A percentile compares a stretch with the other conserved stretches of the same genome.
These are phyloP conservation scores for Psidium guajava DNA, from an alignment of 345 rosid species.

Conservation along the genomic window DNA sequence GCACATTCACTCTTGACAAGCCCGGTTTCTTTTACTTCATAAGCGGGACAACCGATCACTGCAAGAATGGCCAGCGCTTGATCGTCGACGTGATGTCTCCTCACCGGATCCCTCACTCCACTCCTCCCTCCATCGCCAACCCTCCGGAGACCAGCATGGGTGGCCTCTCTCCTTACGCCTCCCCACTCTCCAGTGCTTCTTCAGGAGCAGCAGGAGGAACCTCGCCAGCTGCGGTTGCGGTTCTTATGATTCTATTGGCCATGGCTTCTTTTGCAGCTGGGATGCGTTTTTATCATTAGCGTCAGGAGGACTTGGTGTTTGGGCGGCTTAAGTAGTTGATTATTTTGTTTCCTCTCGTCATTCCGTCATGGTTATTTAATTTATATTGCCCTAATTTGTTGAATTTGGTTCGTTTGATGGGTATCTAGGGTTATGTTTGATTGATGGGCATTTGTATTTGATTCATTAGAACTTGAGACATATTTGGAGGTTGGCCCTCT, in stretches of 20 bases:
- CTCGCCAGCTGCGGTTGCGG: background rate
- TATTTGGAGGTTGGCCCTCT: background rate
- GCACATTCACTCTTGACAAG: slow-evolving; percentile 40
- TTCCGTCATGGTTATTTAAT: background rate
- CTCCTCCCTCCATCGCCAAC: slow-evolving; percentile 18
- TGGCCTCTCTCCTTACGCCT: slow-evolving; percentile 9
- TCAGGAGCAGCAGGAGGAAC: background rate
- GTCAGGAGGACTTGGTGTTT: background rate
- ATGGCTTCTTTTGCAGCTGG: background rate
- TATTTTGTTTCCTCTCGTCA: background rate
- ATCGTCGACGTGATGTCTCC: slow-evolving; percentile 55
- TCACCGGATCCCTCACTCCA: slow-evolving; percentile 12
- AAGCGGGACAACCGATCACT: slow-evolving; percentile 47
- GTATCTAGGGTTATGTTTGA: background rate
- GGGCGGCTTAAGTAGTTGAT: background rate
- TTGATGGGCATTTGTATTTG: background rate
- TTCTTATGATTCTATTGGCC: background rate
- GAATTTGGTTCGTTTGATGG: background rate
- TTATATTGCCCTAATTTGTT: background rate
- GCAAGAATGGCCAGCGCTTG: slow-evolving; percentile 60
- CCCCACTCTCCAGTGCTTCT: slow-evolving; percentile 13
- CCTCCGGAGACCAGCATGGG: slow-evolving; percentile 12
- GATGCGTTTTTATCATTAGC: background rate
- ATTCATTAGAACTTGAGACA: background rate
- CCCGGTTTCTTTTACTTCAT: slow-evolving; percentile 77